A percentile compares a stretch with the other conserved stretches of the same genome.
Evolutionary conservation across 78 protist genomes (phyloP).

Genomic region (Diacronema lutheri): DNA sequence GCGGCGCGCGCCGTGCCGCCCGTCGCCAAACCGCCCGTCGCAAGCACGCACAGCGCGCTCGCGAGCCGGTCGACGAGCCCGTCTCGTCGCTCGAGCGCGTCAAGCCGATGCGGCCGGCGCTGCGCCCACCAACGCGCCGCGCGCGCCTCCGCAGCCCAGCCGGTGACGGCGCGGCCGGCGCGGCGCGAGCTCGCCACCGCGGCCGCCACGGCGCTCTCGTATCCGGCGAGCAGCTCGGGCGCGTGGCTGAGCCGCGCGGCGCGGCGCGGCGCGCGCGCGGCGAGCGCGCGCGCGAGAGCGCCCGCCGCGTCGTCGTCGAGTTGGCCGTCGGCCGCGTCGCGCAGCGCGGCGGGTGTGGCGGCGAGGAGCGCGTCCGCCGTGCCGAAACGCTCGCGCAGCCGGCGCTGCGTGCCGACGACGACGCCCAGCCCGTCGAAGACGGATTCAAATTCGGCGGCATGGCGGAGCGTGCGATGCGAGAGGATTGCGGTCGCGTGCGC

Average conservation of each 20-base stretch:
- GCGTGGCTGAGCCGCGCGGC: neutral
- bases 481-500: conserved; percentile 41
- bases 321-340: neutral
- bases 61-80: neutral
- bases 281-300: neutral
- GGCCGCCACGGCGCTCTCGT: neutral
- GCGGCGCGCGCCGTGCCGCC: neutral
- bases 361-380: neutral
- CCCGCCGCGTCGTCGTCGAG: neutral
- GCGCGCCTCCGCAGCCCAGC: neutral
- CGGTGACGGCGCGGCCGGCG: neutral
- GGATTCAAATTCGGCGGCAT: too few relatives aligned
- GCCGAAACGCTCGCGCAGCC: neutral
- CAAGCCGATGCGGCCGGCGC: neutral
- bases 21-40: neutral
- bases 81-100: neutral
- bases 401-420: neutral
- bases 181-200: neutral
- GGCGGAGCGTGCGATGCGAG: conserved; percentile 18
- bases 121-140: neutral
- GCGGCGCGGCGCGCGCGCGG: neutral
- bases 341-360: neutral
- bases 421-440: neutral
- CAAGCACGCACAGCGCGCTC: neutral
- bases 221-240: neutral